Evolutionary conservation across 495 filamentous ascomycete genomes (phyloP), one percentile per base, ranked within the genome.

Genomic region (Letharia lupina): DNA sequence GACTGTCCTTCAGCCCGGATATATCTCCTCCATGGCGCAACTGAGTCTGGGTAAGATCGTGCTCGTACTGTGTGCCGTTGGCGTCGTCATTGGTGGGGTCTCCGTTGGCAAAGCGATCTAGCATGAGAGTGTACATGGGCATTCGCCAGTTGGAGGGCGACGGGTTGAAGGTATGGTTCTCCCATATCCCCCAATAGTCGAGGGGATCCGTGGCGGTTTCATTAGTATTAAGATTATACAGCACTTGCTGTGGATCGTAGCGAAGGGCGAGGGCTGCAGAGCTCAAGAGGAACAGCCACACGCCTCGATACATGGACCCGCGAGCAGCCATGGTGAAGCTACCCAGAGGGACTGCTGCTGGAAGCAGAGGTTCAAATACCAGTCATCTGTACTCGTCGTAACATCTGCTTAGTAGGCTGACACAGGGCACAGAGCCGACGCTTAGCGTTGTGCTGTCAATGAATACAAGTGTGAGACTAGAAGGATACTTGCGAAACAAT

Each of bases 21-120:
- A 89, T 77, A 72, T 91, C 88, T 47, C 88, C 88, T 45, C 88
- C 88, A 75, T 88, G 84, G n/a, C 88, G 84, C 74, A 91, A 82
- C 73, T 90, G 87, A 64, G 84, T 91, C 62, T 82, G 84, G 66
- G 79, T 80, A 42, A 84, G 70, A 71, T 91, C 88, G 72, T 88
- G 86, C 73, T 91, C 88, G 70, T 84, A 91, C 11, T 81, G 61
- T 0, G 87, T 90, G 4, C 79, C 85, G 72, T 91, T 91, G 28
- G 80, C 79, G 70, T 91, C 83, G 69, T 91, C 87, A 73, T 91
- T 91, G 0, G 76, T 77, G 0, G 88, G 87, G 64, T 91, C 84
- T 18, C 88, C 88, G 67, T 91, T 89, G 56, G 88, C 86, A 65
- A 83, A 90, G 37, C 87, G 79, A 70, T 91, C 88, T 2, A 90